A percentile compares a stretch with the other conserved stretches of the same genome.
Conservation (phyloP, 2,329 filamentous ascomycete species). For the Myriosclerotinia duriaeana region DNA sequence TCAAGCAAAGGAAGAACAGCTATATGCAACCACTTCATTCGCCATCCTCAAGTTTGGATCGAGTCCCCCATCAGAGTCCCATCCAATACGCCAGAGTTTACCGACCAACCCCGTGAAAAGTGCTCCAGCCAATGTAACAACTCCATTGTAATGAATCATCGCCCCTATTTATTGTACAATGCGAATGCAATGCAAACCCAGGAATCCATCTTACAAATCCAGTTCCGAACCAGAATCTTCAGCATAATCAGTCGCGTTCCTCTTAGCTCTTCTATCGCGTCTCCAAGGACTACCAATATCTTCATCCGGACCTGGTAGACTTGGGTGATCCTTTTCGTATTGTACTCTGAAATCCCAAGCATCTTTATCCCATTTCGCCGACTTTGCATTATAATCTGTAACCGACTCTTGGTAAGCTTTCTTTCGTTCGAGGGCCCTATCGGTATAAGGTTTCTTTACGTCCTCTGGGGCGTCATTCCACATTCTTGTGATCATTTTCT, state of each 20-base stretch:
- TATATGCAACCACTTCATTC: constrained; percentile 19
- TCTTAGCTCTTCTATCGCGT: constrained; percentile 40
- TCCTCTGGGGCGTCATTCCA: constrained; percentile 78
- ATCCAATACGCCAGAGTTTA: constrained; percentile 23
- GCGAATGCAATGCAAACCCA: constrained; percentile 22
- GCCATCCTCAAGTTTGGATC: constrained; percentile 1
- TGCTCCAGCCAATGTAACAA: constrained; percentile 21
- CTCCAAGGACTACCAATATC: constrained; percentile 34
- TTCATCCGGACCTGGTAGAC: constrained; percentile 42
- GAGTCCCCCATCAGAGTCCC: constrained; percentile 3
- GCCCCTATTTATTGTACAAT: constrained; percentile 24
- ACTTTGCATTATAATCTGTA: constrained; percentile 59
- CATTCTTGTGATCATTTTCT: constrained; percentile 81
- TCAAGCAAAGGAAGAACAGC: constrained; percentile 14
- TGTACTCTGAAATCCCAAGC: constrained; percentile 54
- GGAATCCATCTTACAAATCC: constrained; percentile 28
- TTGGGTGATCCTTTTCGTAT: constrained; percentile 56
- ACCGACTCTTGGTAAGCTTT: constrained; percentile 58
- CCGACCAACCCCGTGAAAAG: constrained; percentile 15
- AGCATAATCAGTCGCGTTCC: constrained; percentile 39
- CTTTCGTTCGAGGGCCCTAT: constrained; percentile 71
- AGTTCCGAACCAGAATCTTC: constrained; percentile 38
- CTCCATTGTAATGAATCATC: constrained; percentile 21
- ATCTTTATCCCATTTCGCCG: constrained; percentile 69
- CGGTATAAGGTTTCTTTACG: constrained; percentile 73